Conservation (phyloP, 345 rosid genomes). For the Syzygium oleosum region DNA sequence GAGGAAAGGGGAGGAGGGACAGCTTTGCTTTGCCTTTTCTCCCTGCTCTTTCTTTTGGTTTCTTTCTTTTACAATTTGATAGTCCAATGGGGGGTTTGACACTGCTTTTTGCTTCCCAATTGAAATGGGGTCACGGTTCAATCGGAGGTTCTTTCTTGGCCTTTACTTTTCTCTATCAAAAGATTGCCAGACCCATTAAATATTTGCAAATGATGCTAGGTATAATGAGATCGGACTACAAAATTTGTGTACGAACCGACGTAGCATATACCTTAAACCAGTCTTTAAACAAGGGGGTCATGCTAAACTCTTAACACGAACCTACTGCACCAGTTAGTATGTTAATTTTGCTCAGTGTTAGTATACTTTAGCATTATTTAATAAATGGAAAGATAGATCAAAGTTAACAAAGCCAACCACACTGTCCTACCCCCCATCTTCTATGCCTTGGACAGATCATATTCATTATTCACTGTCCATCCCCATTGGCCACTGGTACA, state of each 20-base stretch:
- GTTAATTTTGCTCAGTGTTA: background rate
- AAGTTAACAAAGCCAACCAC: background rate
- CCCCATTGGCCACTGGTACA: background rate
- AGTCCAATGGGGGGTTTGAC: background rate
- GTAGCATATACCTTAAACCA: background rate
- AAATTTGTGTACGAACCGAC: background rate
- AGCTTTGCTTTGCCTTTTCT: conserved; percentile 5
- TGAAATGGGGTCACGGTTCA: conserved; percentile 30
- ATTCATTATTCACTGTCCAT: background rate
- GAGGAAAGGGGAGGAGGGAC: conserved; percentile 7
- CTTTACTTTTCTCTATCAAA: conserved; percentile 12
- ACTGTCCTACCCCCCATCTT: background rate
- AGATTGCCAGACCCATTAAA: background rate
- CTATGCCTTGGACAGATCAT: background rate
- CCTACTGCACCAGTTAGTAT: background rate
- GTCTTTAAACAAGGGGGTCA: background rate
- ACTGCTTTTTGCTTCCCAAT: conserved; percentile 19
- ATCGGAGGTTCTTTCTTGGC: conserved; percentile 8
- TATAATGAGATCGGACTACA: background rate
- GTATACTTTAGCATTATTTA: background rate
- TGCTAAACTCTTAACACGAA: background rate
- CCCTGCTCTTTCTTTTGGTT: conserved; percentile 12
- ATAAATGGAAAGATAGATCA: background rate
- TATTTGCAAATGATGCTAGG: background rate
- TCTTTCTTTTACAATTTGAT: background rate